phyloP scores from a whole-genome alignment of 805 yeast genomes.

The Lipomyces anomalus region DNA sequence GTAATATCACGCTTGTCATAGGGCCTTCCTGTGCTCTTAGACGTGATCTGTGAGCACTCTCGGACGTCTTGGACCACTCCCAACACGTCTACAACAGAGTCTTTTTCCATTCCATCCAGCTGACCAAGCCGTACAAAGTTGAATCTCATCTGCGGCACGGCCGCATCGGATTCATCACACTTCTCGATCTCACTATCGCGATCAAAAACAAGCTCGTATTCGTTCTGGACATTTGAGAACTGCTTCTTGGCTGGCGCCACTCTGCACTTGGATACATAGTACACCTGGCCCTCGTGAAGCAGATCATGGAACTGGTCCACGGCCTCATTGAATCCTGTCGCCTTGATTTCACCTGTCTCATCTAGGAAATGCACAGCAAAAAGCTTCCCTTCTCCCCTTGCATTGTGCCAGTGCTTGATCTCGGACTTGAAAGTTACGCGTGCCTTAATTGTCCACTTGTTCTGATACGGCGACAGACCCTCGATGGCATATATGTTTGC shows the following conservation, averaged over 20 bases:
- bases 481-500: conserved; percentile 65
- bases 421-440: conserved; percentile 86
- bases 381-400: conserved; percentile 81
- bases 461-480: conserved; percentile 84
- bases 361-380: conserved; percentile 85
- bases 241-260: conserved; percentile 80
- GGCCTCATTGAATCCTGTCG: conserved; percentile 85
- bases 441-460: conserved; percentile 87
- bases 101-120: conserved; percentile 62
- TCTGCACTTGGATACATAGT: conserved; percentile 74
- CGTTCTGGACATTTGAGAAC: conserved; percentile 77
- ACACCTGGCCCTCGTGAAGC: conserved; percentile 83
- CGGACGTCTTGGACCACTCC: conserved; percentile 78
- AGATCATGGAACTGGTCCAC: conserved; percentile 73
- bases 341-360: conserved; percentile 93
- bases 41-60: conserved; percentile 70
- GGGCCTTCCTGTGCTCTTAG: conserved; percentile 83
- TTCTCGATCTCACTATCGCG: conserved; percentile 71
- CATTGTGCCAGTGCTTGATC: conserved; percentile 79
- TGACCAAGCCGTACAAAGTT: conserved; percentile 65
- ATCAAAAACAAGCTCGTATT: conserved; percentile 79
- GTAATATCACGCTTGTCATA: conserved; percentile 86
- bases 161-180: conserved; percentile 49
- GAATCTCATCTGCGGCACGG: conserved; percentile 75
- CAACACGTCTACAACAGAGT: conserved; percentile 73